Evolutionary conservation across 371 early-diverging fungal genomes (phyloP).

Genomic region (Parasitella parasitica): DNA sequence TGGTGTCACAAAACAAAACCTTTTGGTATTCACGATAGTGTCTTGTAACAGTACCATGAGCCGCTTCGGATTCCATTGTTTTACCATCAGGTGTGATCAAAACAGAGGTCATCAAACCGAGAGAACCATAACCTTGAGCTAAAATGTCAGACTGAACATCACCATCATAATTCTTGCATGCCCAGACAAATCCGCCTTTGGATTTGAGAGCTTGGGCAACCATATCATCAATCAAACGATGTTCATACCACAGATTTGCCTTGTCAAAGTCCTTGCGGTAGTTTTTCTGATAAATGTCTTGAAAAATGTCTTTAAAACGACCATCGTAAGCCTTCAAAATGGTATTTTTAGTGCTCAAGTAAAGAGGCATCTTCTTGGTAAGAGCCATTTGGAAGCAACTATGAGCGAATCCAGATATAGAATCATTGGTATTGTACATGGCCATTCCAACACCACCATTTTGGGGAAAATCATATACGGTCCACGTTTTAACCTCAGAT

Average conservation of each 20-base stretch:
- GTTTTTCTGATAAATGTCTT: slow-evolving; percentile 74
- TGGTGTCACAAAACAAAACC: slow-evolving; percentile 18
- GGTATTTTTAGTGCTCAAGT: slow-evolving; percentile 93
- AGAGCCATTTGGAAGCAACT: slow-evolving; percentile 91
- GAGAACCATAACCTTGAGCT: slow-evolving; percentile 87
- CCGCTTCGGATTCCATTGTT: slow-evolving; percentile 92
- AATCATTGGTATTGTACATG: slow-evolving; percentile 91
- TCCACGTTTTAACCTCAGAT: slow-evolving; percentile 55
- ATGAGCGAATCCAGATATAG: slow-evolving; percentile 88
- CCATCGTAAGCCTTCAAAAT: slow-evolving; percentile 95
- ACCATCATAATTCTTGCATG: slow-evolving; percentile 93
- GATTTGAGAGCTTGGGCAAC: slow-evolving; percentile 94
- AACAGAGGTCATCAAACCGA: slow-evolving; percentile 92
- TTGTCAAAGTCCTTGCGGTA: slow-evolving; percentile 67
- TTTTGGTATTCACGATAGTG: slow-evolving; percentile 96
- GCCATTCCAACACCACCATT: slow-evolving; percentile 87
- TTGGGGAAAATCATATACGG: slow-evolving; percentile 71
- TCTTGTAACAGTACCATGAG: slow-evolving; percentile 95
- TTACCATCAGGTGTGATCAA: slow-evolving; percentile 89
- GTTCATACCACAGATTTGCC: slow-evolving; percentile 87
- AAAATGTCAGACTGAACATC: slow-evolving; percentile 91
- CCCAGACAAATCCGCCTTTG: slow-evolving; percentile 91
- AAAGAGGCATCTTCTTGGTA: slow-evolving; percentile 82
- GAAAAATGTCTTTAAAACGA: slow-evolving; percentile 95
- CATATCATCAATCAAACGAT: slow-evolving; percentile 95